These are phyloP conservation scores for Taphrina flavorubra DNA, from an alignment of 1,139 yeast species.

Conservation along the genomic window DNA sequence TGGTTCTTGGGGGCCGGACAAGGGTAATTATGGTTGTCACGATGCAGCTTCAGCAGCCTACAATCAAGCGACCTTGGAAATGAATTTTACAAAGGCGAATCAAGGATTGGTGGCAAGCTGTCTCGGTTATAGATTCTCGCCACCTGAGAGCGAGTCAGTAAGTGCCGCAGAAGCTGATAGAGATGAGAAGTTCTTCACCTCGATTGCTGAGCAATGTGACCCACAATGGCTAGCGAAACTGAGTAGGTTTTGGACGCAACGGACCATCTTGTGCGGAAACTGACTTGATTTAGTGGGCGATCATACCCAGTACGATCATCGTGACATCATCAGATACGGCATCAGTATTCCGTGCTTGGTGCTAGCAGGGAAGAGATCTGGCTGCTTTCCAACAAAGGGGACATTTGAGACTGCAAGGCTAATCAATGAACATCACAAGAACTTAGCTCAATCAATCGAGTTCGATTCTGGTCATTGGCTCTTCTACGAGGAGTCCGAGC, in stretches of 20 bases:
- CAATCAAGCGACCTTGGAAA: conserved; percentile 30
- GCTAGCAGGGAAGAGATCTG: conserved; percentile 29
- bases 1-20: conserved; percentile 25
- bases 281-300: conserved; percentile 23
- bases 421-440: conserved; percentile 5
- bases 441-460: conserved; percentile 6
- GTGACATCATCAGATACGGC: conserved; percentile 17
- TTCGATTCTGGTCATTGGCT: conserved; percentile 40
- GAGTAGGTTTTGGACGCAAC: conserved; percentile 3
- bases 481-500: conserved; percentile 35
- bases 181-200: conserved; percentile 24
- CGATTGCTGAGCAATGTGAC: conserved; percentile 10
- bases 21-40: conserved; percentile 38
- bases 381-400: conserved; percentile 36
- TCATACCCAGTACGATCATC: conserved; percentile 35
- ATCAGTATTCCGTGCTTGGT: conserved; percentile 27
- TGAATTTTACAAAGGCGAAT: conserved; percentile 10
- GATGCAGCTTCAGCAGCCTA: conserved; percentile 39
- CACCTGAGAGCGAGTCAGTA: background rate
- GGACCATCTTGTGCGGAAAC: background rate
- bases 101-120: conserved; percentile 28
- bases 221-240: conserved; percentile 35
- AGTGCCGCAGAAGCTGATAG: background rate
- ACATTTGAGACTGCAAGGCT: conserved; percentile 30
- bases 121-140: conserved; percentile 32